Percentiles rank a stretch among this genome's conserved stretches.
phyloP scores from a whole-genome alignment of 1,284 basidiomycete genomes.

The Naganishia sp. region DNA sequence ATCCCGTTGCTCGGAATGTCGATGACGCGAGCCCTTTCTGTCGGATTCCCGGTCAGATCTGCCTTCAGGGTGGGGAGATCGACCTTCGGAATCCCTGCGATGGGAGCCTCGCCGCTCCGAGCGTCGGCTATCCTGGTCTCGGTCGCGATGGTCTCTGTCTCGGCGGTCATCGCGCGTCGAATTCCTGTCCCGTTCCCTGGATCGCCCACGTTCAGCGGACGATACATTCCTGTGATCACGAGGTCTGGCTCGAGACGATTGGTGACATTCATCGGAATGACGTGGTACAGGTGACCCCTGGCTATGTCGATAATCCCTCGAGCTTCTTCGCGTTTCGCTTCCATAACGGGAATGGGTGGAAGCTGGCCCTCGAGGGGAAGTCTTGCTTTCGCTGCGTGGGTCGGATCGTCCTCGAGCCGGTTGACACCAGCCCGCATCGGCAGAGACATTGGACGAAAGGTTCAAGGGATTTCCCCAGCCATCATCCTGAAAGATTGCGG shows the following conservation, averaged over 20 bases:
- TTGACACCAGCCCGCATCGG: background rate
- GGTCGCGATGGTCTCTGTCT: background rate
- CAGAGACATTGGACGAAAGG: background rate
- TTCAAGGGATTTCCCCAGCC: slow-evolving; percentile 20
- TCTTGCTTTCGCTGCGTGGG: background rate
- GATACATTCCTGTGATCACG: background rate
- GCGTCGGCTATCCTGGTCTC: background rate
- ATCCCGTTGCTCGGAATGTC: background rate
- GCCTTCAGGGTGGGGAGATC: background rate
- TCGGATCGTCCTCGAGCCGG: too few species aligned
- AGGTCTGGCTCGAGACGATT: background rate
- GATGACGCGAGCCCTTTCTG: background rate
- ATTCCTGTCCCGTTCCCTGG: background rate
- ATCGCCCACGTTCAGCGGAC: background rate
- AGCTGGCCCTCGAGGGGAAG: background rate
- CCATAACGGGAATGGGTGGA: background rate
- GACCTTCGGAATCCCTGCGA: background rate
- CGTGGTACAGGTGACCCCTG: background rate
- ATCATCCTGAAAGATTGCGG: background rate
- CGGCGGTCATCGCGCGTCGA: background rate
- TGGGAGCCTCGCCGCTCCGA: background rate
- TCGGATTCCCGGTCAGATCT: slow-evolving; percentile 4
- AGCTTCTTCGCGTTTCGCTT: slow-evolving; percentile 2
- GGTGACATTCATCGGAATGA: background rate
- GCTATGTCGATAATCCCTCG: background rate